Percentiles rank a stretch among this genome's conserved stretches.
phyloP scores from a whole-genome alignment of 192 early-diverging fungal genomes.

The Funneliformis mosseae region DNA sequence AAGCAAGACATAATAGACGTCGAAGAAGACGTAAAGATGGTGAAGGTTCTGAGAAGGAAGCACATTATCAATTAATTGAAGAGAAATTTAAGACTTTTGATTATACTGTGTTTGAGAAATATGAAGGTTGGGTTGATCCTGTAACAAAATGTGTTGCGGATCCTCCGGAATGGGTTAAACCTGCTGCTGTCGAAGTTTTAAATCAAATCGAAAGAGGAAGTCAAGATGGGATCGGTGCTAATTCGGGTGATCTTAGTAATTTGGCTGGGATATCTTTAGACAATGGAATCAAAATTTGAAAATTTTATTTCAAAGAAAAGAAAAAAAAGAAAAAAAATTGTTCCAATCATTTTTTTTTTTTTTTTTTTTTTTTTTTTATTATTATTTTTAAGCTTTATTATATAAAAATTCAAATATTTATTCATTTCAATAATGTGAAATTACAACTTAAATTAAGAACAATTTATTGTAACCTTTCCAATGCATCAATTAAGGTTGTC shows the following conservation, averaged over 20 bases:
- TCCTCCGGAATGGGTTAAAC: slow-evolving; percentile 68
- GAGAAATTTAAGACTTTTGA: slow-evolving; percentile 79
- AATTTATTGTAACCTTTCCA: slow-evolving; percentile 54
- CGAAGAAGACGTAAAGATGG: slow-evolving; percentile 47
- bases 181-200: slow-evolving; percentile 30
- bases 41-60: slow-evolving; percentile 47
- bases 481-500: slow-evolving; percentile 69
- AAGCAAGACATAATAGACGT: slow-evolving; percentile 35
- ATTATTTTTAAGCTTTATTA: not conserved
- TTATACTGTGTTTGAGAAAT: slow-evolving; percentile 78
- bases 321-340: not conserved
- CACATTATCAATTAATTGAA: slow-evolving; percentile 57
- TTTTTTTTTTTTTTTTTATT: not conserved
- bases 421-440: not conserved
- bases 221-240: slow-evolving; percentile 9
- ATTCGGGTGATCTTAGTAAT: slow-evolving; percentile 2
- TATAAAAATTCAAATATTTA: not conserved
- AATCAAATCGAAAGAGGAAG: slow-evolving; percentile 31
- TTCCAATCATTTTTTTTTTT: too few relatives aligned
- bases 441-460: not conserved
- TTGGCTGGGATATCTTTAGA: slow-evolving; percentile 20
- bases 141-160: slow-evolving; percentile 60
- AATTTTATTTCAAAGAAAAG: not conserved
- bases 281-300: slow-evolving; percentile 13
- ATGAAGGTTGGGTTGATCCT: slow-evolving; percentile 66